Evolutionary conservation across 2,329 filamentous ascomycete genomes (phyloP).

Genomic region (Microsporum ferrugineum): DNA sequence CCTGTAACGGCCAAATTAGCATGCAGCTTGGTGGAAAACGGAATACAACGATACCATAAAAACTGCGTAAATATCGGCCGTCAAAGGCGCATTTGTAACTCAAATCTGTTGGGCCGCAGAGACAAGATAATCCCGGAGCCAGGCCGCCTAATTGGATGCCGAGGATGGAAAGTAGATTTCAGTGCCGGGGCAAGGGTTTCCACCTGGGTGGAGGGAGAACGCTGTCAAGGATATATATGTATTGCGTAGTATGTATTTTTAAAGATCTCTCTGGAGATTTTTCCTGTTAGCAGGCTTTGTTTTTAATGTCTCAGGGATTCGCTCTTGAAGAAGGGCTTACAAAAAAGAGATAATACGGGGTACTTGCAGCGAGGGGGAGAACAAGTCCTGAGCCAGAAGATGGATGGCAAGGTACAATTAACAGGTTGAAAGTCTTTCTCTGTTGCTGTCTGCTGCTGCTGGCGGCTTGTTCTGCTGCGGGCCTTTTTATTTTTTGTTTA

Average conservation of each 20-base stretch:
- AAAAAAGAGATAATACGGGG: neutral
- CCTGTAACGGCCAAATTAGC: neutral
- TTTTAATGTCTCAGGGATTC: neutral
- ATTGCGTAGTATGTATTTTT: neutral
- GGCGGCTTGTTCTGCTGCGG: neutral
- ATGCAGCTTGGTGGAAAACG: neutral
- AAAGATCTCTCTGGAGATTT: neutral
- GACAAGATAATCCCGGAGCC: neutral
- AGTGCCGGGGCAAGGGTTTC: neutral
- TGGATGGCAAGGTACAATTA: neutral
- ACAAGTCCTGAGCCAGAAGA: neutral
- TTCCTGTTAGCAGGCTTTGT: neutral
- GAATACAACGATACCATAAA: neutral
- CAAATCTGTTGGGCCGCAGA: slow-evolving; percentile 1
- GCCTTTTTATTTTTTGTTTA: neutral
- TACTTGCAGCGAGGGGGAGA: neutral
- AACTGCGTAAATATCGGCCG: neutral
- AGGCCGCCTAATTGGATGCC: neutral
- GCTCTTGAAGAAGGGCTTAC: neutral
- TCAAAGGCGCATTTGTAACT: neutral
- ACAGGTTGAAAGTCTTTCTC: neutral
- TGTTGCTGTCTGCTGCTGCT: neutral
- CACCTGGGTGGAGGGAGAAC: neutral
- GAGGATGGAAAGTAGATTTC: neutral
- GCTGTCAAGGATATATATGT: neutral